phyloP scores from a whole-genome alignment of 352 stramenopile species.

The Globisporangium paroecandrum region DNA sequence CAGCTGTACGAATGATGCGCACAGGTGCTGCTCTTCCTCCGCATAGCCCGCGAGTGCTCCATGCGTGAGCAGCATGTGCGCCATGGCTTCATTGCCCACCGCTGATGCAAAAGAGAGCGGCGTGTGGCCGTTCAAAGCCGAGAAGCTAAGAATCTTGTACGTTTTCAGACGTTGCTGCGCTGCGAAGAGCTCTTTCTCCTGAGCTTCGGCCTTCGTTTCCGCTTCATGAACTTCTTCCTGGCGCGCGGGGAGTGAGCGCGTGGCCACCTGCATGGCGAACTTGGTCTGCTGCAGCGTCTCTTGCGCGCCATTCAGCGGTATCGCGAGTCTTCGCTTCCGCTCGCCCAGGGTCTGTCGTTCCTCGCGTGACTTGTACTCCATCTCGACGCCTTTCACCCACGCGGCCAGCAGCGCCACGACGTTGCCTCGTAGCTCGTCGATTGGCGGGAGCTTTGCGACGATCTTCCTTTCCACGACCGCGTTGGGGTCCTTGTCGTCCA shows the following conservation, averaged over 20 bases:
- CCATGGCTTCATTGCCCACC: conserved; percentile 71
- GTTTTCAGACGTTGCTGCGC: conserved; percentile 46
- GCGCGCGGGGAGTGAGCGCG: conserved; percentile 54
- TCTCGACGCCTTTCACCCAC: conserved; percentile 74
- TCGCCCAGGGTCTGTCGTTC: conserved; percentile 55
- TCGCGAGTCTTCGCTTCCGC: conserved; percentile 45
- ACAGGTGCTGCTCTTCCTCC: conserved; percentile 50
- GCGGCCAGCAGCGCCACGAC: conserved; percentile 51
- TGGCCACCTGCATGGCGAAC: conserved; percentile 65
- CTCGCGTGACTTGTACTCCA: conserved; percentile 63
- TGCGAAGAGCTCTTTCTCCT: conserved; percentile 37
- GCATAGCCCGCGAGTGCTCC: conserved; percentile 41
- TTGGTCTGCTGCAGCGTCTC: conserved; percentile 33
- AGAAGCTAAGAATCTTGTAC: conserved; percentile 49
- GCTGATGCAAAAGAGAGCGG: conserved; percentile 62
- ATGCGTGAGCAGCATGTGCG: conserved; percentile 63
- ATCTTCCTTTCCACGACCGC: conserved; percentile 6
- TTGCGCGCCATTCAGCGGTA: conserved; percentile 31
- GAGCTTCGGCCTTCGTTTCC: conserved; percentile 21
- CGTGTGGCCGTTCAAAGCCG: conserved; percentile 65
- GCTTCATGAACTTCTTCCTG: conserved; percentile 59
- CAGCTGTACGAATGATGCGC: conserved; percentile 64
- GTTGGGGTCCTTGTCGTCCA: conserved; percentile 10
- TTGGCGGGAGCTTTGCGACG: conserved; percentile 27
- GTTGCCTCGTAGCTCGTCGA: conserved; percentile 36